Evolutionary conservation across 257 asterid genomes (phyloP), one percentile per base, ranked within the genome.

Genomic region (Solanum ossicruentum): DNA sequence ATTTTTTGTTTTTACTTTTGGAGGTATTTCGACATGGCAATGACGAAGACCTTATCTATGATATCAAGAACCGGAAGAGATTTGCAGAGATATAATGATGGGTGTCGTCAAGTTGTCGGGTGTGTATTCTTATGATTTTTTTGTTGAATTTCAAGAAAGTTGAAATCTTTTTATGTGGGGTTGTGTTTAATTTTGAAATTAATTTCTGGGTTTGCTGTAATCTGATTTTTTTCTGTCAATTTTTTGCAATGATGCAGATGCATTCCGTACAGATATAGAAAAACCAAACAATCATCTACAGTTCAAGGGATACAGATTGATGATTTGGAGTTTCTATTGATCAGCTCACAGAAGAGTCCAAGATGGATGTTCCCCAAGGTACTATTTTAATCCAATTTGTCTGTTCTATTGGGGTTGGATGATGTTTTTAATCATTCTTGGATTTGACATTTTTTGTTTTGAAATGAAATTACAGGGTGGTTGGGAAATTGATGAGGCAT

Each of bases 361-460:
- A 94, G 90, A 87, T 86, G 93, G 96, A 95, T 95, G 99, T 96
- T 96, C 86, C 99, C 99, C 15, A 96, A 96, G 99, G 99, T 96
- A 91, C 28, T 66, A 36, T 54, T 20, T 51, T 12, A 57, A 83
- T 83, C 47, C 80, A 20, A 26, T 23, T 55, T 13, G 23, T 16
- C 61, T 70, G 10, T 4, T 63, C 18, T 82, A 41, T 26, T 51
- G 49, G 49, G 23, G 17, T 28, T 32, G 57, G 47, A 47, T 20
- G 80, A 63, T 80, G 15, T 23, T 36, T 67, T 28, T 39, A 12
- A 79, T 56, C 67, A 21, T 83, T 73, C 49, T 72, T 75, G 39
- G 21, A 32, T 82, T 85, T 90, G 71, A 87, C 87, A 80, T 89
- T 88, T 70, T 83, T 79, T 77, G 32, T 78, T 85, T 32, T 87